phyloP scores from a whole-genome alignment of 495 filamentous ascomycete genomes.

The Penicillium daleae region DNA sequence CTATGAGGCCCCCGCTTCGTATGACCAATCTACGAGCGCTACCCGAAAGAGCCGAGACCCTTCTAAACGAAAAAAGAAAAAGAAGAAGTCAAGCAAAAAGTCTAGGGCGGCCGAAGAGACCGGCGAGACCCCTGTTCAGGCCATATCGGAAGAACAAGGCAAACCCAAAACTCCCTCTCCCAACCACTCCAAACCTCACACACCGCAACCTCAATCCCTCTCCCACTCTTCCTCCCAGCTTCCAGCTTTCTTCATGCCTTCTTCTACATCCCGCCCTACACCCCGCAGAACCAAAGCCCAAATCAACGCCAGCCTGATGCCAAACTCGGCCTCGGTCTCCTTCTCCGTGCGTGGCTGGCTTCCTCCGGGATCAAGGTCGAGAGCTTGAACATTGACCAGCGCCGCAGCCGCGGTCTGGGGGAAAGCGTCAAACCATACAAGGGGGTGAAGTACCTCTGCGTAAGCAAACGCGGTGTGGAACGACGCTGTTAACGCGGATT shows the following conservation, averaged over 20 bases:
- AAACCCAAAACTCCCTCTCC: slow-evolving; percentile 27
- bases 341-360: slow-evolving; percentile 96
- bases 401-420: slow-evolving; percentile 82
- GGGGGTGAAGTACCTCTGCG: slow-evolving; percentile 95
- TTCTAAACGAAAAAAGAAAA: slow-evolving; percentile 46
- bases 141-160: slow-evolving; percentile 8
- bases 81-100: slow-evolving; percentile 48
- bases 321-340: slow-evolving; percentile 79
- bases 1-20: slow-evolving; percentile 58
- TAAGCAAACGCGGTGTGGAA: slow-evolving; percentile 86
- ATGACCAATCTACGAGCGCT: slow-evolving; percentile 31
- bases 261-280: slow-evolving; percentile 37
- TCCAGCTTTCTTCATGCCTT: slow-evolving; percentile 31
- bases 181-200: slow-evolving; percentile 35
- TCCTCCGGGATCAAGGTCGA: slow-evolving; percentile 94
- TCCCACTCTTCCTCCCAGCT: slow-evolving; percentile 24
- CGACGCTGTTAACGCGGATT: slow-evolving; percentile 38
- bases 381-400: slow-evolving; percentile 79
- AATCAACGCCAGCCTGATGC: slow-evolving; percentile 86
- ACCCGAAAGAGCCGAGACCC: slow-evolving; percentile 32
- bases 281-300: slow-evolving; percentile 55
- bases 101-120: slow-evolving; percentile 38
- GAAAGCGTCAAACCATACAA: slow-evolving; percentile 94
- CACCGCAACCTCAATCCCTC: slow-evolving; percentile 27
- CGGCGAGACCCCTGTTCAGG: slow-evolving; percentile 25